These are phyloP conservation scores for Ilyonectria mors-panacis DNA, from an alignment of 2,329 filamentous ascomycete species.

Conservation along the genomic window DNA sequence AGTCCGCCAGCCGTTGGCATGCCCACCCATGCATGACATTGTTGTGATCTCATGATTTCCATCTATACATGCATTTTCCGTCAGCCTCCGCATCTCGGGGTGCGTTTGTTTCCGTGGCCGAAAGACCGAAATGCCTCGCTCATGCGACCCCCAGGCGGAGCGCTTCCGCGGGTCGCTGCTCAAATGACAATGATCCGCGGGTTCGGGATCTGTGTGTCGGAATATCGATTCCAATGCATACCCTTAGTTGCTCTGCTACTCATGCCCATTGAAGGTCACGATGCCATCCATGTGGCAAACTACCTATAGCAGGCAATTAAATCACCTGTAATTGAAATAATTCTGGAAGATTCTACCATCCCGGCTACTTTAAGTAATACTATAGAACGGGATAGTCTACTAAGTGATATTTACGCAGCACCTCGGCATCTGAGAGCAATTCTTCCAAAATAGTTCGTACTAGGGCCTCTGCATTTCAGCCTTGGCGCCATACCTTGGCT, in stretches of 20 bases:
- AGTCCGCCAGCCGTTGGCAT: background rate
- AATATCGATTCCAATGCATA: background rate
- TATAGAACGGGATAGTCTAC: too few relatives aligned
- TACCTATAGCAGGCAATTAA: background rate
- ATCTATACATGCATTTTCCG: background rate
- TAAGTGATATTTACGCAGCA: too few relatives aligned
- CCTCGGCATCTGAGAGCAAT: too few relatives aligned
- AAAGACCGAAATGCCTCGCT: background rate
- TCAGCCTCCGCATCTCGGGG: background rate
- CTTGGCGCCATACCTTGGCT: too few relatives aligned
- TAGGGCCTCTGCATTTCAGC: too few relatives aligned
- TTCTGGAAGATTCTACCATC: too few relatives aligned
- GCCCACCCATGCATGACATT: background rate
- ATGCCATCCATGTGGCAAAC: background rate
- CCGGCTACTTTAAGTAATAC: too few relatives aligned
- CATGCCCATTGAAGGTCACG: background rate
- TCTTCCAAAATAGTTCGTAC: too few relatives aligned
- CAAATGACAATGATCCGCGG: background rate
- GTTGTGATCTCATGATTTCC: background rate
- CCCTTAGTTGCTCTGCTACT: background rate
- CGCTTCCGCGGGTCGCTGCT: background rate
- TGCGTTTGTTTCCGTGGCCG: conserved; percentile 1
- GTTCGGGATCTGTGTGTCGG: background rate
- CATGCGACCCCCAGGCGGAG: background rate
- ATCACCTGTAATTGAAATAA: background rate